Conservation (phyloP, 2,329 filamentous ascomycete species). For the Pyrenochaeta sp. region DNA sequence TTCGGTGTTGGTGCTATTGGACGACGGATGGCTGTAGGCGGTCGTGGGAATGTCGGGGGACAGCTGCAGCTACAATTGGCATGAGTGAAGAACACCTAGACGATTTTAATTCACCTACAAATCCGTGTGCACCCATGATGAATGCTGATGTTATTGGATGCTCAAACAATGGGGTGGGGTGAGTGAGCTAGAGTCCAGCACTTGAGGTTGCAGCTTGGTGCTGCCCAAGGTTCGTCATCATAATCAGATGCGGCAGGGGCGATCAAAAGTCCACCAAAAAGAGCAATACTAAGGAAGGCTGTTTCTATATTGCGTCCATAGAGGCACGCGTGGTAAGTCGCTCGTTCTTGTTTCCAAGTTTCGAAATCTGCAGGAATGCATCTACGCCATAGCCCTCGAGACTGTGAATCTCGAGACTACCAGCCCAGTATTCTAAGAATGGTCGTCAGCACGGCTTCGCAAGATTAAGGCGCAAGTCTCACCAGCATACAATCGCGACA, state of each 20-base stretch:
- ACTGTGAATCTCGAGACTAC: conserved; percentile 87
- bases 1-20: neutral
- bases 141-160: conserved; percentile 5
- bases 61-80: conserved; percentile 5
- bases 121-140: conserved; percentile 6
- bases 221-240: too few species aligned
- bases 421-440: conserved; percentile 85
- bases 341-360: conserved; percentile 97
- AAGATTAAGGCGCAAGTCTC: too few species aligned
- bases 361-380: conserved; percentile 94
- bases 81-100: conserved; percentile 1
- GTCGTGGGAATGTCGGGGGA: neutral
- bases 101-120: conserved; percentile 1
- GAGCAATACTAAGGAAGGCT: neutral
- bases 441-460: conserved; percentile 1
- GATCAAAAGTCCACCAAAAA: neutral
- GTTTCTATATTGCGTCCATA: conserved; percentile 58
- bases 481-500: conserved; percentile 87
- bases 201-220: too few species aligned
- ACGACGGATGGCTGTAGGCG: conserved; percentile 28
- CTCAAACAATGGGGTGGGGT: conserved; percentile 14
- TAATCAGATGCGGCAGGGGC: conserved; percentile 1
- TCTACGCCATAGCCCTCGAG: conserved; percentile 96
- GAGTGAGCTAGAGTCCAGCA: too few species aligned
- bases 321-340: conserved; percentile 71